Conservation (phyloP, 345 rosid species). For the Eucalyptus albens region DNA sequence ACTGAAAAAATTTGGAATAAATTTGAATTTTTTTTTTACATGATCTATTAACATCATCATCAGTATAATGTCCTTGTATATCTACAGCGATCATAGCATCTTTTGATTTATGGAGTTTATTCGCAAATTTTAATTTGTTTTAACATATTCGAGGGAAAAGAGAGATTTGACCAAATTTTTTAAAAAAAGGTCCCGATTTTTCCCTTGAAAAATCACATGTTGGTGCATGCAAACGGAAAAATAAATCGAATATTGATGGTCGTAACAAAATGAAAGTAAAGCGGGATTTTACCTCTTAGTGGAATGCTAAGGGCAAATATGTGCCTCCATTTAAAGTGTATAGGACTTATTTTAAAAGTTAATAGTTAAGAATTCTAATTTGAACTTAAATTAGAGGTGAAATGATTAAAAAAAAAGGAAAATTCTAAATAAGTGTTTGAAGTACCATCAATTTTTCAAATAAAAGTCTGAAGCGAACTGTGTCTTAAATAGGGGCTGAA, state of each 20-base stretch:
- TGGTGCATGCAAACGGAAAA: neutral
- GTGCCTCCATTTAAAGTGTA: neutral
- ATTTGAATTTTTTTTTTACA: neutral
- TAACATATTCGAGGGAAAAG: neutral
- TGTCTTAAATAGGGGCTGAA: no score
- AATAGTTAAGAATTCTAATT: neutral
- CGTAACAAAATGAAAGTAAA: neutral
- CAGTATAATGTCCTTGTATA: neutral
- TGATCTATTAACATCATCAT: neutral
- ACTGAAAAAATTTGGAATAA: neutral
- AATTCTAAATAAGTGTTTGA: no score
- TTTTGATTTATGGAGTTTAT: neutral
- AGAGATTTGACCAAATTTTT: neutral
- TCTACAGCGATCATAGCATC: neutral
- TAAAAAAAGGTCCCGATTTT: neutral
- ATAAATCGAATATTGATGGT: neutral
- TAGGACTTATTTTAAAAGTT: neutral
- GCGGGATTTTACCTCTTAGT: neutral
- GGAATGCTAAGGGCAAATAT: neutral
- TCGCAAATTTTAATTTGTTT: neutral
- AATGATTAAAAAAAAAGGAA: neutral
- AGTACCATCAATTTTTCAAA: no score
- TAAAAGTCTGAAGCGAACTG: accelerated
- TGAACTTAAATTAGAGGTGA: neutral
- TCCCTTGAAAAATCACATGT: neutral